Conservation (phyloP, 805 yeast genomes). For the Metschnikowia amazonensis region DNA sequence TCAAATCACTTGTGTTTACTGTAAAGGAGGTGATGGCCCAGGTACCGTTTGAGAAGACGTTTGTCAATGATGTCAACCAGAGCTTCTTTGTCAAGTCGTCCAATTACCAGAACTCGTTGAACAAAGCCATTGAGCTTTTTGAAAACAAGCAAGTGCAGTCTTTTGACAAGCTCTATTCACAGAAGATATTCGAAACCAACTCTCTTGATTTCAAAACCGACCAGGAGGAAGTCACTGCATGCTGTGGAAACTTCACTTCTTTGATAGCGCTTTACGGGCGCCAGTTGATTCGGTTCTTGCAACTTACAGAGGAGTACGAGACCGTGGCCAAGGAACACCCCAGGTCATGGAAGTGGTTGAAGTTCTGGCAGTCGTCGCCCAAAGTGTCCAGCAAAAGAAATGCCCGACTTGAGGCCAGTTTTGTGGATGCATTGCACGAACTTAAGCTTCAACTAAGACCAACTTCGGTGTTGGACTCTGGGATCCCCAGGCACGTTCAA, state of each 20-base stretch:
- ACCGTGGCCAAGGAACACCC: constrained; percentile 17
- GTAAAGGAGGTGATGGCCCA: constrained; percentile 57
- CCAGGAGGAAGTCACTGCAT: constrained; percentile 79
- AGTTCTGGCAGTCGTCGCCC: constrained; percentile 42
- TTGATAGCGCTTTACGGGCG: constrained; percentile 58
- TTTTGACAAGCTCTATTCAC: constrained; percentile 53
- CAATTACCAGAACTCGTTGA: constrained; percentile 46
- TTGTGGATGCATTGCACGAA: constrained; percentile 20
- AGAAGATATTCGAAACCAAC: constrained; percentile 44
- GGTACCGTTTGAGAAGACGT: constrained; percentile 48
- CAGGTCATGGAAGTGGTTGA: constrained; percentile 50
- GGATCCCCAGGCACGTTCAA: neutral
- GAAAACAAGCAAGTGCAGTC: constrained; percentile 55
- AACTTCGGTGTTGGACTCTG: neutral
- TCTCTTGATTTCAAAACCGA: constrained; percentile 46
- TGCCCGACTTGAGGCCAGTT: constrained; percentile 11
- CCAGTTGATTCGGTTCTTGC: constrained; percentile 50
- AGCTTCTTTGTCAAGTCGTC: constrained; percentile 37
- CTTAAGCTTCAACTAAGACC: constrained; percentile 16
- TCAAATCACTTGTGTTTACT: constrained; percentile 62
- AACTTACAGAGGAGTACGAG: constrained; percentile 40
- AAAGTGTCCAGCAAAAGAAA: constrained; percentile 8
- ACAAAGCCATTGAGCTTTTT: constrained; percentile 52
- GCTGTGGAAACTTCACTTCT: constrained; percentile 75
- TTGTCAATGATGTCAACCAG: constrained; percentile 19